A percentile compares a stretch with the other conserved stretches of the same genome.
phyloP scores from a whole-genome alignment of 768 basidiomycete genomes.

The Trametes meyenii region DNA sequence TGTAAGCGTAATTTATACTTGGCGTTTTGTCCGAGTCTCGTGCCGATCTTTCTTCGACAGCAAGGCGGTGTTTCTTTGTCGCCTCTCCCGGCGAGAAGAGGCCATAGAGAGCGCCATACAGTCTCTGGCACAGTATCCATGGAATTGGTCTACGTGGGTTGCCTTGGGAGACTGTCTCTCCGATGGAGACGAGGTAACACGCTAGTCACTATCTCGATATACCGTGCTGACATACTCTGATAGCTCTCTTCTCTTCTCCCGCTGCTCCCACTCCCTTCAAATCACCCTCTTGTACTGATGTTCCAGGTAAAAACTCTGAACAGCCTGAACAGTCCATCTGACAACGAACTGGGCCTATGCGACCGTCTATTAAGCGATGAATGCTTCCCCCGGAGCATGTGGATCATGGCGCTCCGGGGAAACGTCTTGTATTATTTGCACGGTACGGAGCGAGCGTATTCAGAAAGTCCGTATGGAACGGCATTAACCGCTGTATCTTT shows the following conservation, averaged over 20 bases:
- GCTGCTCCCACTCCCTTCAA: slow-evolving; percentile 49
- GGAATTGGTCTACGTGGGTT: slow-evolving; percentile 96
- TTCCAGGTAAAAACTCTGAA: slow-evolving; percentile 91
- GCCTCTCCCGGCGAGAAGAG: slow-evolving; percentile 78
- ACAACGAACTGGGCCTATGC: slow-evolving; percentile 80
- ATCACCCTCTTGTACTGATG: slow-evolving; percentile 60
- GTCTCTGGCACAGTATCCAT: slow-evolving; percentile 79
- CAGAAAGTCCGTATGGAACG: background rate
- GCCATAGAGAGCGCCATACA: slow-evolving; percentile 80
- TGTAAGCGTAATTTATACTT: slow-evolving; percentile 52
- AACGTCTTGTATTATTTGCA: slow-evolving; percentile 88
- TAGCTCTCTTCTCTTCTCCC: slow-evolving; percentile 50
- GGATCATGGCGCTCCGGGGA: slow-evolving; percentile 86
- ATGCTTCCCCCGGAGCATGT: slow-evolving; percentile 80
- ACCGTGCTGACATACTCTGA: slow-evolving; percentile 27
- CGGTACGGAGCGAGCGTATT: slow-evolving; percentile 51
- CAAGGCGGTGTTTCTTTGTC: slow-evolving; percentile 81
- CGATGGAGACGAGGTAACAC: slow-evolving; percentile 81
- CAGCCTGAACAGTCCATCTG: slow-evolving; percentile 87
- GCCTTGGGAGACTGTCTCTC: slow-evolving; percentile 78
- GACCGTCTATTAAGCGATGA: slow-evolving; percentile 71
- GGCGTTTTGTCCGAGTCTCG: background rate
- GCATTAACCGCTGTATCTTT: background rate
- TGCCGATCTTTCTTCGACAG: slow-evolving; percentile 42
- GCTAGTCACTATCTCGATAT: slow-evolving; percentile 4